A percentile compares a stretch with the other conserved stretches of the same genome.
Evolutionary conservation across 176 grass and related monocot species (phyloP).

Genomic region (Paspalum notatum): DNA sequence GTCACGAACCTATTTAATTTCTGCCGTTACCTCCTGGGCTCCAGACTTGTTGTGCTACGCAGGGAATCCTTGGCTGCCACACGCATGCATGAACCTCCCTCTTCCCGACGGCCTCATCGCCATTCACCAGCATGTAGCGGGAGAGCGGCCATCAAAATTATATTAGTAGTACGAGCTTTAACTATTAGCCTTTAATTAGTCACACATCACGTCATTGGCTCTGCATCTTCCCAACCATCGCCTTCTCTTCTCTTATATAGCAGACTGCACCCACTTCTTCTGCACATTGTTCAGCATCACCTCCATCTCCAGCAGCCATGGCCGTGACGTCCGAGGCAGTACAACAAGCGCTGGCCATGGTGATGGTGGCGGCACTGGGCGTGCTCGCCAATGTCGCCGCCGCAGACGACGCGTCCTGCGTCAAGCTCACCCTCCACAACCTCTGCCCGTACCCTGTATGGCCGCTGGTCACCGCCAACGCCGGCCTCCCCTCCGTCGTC

Average conservation of each 20-base stretch:
- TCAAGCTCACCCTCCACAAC: constrained; percentile 47
- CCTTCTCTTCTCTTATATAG: not conserved
- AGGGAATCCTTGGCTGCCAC: no score
- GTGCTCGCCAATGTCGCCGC: not conserved
- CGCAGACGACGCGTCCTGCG: not conserved
- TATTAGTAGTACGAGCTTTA: no score
- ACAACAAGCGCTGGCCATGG: not conserved
- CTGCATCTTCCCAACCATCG: not conserved
- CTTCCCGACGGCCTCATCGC: no score
- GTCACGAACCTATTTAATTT: no score
- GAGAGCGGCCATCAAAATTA: no score
- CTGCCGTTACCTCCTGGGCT: no score
- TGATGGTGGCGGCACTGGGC: not conserved
- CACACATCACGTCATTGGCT: no score
- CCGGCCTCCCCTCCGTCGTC: not conserved
- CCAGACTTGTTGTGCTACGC: no score
- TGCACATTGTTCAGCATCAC: not conserved
- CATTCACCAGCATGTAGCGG: no score
- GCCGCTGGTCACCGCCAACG: constrained; percentile 36
- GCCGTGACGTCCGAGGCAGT: not conserved
- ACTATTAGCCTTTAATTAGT: no score
- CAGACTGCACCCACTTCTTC: not conserved
- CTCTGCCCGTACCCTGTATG: constrained; percentile 36
- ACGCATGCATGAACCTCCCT: no score
- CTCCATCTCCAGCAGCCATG: not conserved